Evolutionary conservation across 2,329 filamentous ascomycete genomes (phyloP), one percentile per base, ranked within the genome.

Genomic region (Colletotrichum eremochloae): DNA sequence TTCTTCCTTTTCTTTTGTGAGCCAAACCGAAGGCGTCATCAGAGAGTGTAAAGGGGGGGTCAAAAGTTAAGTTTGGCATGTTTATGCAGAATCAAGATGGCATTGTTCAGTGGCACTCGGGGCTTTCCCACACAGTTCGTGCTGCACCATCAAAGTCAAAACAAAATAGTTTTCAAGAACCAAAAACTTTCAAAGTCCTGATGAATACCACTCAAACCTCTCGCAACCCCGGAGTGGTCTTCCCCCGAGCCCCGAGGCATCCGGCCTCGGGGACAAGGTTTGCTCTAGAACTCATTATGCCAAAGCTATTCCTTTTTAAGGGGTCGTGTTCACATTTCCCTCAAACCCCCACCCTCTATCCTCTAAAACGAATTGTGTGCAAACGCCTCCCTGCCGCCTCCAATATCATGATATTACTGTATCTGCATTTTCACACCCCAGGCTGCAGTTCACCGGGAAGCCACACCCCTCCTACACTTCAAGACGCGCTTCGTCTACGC

Each of bases 381-480:
- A 9, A 60, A 60, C 57, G 24, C 18, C 57, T 44, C 24, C 56
- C n/a, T 38, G 18, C 57, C 29, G 8, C 57, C 7, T 24, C n/a
- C 7, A 29, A 9, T 46, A 18, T 29, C 14, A 29, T 14, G 8
- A 14, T 57, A 12, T 38, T 15, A 24, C 38, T 20, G 52, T 57
- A 33, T 48, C 48, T 40, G 40, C 31, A 57, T 46, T 38, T 12
- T n/a, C 20, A 20, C 38, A 36, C n/a, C 40, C 50, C 52, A 48
- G 38, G 63, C 52, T 57, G 63, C 63, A 57, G 40, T 56, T 38
- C 44, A 46, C 40, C 40, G 20, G 33, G 20, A 40, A 38, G 31
- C 6, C 44, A 3, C 24, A 20, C 33, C 9, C 15, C 14, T 12
- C 2, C 14, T 15, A n/a, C 20, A 8, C 46, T 18, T 40, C 46